A percentile compares a stretch with the other conserved stretches of the same genome.
These are phyloP conservation scores for Nicotiana noctiflora DNA, from an alignment of 257 asterid genomes.

Conservation along the genomic window DNA sequence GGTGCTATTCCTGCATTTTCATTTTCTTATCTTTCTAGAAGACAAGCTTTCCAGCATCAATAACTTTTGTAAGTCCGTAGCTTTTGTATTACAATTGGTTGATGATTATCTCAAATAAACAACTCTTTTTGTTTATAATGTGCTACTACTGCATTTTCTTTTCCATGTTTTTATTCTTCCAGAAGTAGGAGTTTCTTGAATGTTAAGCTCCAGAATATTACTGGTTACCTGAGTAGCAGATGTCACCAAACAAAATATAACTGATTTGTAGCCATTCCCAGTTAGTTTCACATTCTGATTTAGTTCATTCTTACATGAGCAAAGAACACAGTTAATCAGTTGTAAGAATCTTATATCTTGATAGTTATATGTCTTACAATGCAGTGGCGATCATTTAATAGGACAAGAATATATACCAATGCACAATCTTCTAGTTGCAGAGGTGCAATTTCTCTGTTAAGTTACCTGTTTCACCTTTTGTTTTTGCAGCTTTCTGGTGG, in stretches of 20 bases:
- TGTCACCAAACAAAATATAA: not conserved
- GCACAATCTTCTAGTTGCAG: not conserved
- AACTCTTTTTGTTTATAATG: not conserved
- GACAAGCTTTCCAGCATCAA: not conserved
- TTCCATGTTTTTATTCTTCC: not conserved
- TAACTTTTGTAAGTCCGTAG: not conserved
- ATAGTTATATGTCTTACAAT: not conserved
- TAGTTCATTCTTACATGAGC: not conserved
- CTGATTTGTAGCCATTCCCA: not conserved
- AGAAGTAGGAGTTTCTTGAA: not conserved
- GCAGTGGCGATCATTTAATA: not conserved
- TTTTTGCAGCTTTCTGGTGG: conserved; percentile 68
- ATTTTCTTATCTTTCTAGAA: not conserved
- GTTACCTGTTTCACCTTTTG: not conserved
- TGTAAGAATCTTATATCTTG: not conserved
- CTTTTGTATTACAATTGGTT: not conserved
- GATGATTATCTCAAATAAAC: not conserved
- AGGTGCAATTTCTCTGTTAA: not conserved
- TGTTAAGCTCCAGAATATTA: not conserved
- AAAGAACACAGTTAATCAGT: not conserved
- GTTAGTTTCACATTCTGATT: not conserved
- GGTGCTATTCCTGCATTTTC: not conserved
- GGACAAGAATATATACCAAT: not conserved
- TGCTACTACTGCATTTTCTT: not conserved
- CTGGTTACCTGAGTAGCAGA: not conserved